Percentiles rank a stretch among this genome's conserved stretches.
Conservation (phyloP, 1,284 basidiomycete genomes). For the Heliocybe sulcata region DNA sequence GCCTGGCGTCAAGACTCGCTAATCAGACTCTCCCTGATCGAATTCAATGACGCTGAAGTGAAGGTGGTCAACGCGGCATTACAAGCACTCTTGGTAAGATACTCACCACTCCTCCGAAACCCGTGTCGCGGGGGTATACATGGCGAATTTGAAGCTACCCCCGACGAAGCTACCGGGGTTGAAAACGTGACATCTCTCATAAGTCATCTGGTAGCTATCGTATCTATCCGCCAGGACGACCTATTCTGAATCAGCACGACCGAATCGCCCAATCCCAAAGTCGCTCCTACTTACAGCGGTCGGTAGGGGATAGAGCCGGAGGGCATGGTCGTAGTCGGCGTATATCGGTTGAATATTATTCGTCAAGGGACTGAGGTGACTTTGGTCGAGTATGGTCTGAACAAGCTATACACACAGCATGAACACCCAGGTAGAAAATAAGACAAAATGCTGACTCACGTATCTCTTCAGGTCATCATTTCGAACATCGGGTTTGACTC, state of each 20-base stretch:
- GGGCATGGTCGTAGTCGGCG: slow-evolving; percentile 88
- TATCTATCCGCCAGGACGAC: slow-evolving; percentile 96
- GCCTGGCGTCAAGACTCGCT: not conserved
- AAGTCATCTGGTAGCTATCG: slow-evolving; percentile 93
- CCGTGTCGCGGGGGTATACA: slow-evolving; percentile 73
- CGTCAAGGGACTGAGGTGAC: slow-evolving; percentile 84
- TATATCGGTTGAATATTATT: slow-evolving; percentile 81
- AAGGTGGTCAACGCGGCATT: not conserved
- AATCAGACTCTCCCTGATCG: not conserved
- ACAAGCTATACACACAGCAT: slow-evolving; percentile 57
- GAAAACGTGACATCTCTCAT: slow-evolving; percentile 98
- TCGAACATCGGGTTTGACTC: slow-evolving; percentile 70
- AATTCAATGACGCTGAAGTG: not conserved
- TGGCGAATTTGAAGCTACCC: slow-evolving; percentile 71
- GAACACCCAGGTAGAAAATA: not conserved
- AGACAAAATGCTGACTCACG: slow-evolving; percentile 38
- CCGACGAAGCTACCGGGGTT: slow-evolving; percentile 91
- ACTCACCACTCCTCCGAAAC: slow-evolving; percentile 74
- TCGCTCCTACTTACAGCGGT: slow-evolving; percentile 58
- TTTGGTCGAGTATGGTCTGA: slow-evolving; percentile 89
- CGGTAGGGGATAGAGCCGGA: slow-evolving; percentile 93
- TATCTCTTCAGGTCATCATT: slow-evolving; percentile 83
- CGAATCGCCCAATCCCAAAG: not conserved
- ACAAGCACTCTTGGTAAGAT: not conserved
- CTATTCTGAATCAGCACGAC: slow-evolving; percentile 31